Conservation (phyloP, 345 rosid genomes). For the Ceriops decandra region DNA sequence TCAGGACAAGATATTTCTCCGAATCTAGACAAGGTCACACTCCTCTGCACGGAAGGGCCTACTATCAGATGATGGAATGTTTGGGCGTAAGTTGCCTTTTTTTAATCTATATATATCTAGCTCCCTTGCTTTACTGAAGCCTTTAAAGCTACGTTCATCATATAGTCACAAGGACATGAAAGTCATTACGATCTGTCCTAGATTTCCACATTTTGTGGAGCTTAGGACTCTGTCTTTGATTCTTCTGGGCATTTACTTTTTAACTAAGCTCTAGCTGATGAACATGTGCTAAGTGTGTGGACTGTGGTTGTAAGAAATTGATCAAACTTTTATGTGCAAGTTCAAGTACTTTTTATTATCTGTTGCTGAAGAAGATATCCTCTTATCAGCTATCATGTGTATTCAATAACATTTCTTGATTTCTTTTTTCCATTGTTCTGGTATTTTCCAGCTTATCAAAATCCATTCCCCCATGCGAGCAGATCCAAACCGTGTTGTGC, state of each 20-base stretch:
- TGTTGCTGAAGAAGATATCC: neutral
- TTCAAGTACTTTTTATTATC: neutral
- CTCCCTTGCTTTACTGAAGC: neutral
- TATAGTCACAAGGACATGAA: neutral
- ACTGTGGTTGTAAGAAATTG: too few relatives aligned
- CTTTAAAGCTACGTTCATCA: neutral
- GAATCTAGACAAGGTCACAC: slow-evolving; percentile 97
- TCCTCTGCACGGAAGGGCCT: slow-evolving; percentile 95
- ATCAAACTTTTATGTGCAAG: too few relatives aligned
- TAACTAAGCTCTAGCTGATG: too few relatives aligned
- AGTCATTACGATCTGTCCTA: neutral
- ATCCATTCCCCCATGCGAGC: slow-evolving; percentile 95
- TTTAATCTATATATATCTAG: slow-evolving; percentile 6
- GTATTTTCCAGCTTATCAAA: slow-evolving; percentile 63
- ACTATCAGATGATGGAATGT: slow-evolving; percentile 99
- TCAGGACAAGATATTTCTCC: slow-evolving; percentile 96
- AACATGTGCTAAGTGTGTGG: too few relatives aligned
- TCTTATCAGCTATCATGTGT: neutral
- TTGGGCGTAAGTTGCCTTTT: slow-evolving; percentile 63
- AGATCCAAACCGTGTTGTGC: slow-evolving; percentile 63
- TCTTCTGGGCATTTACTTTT: too few relatives aligned
- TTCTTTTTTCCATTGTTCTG: slow-evolving; percentile 2
- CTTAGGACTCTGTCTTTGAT: too few relatives aligned
- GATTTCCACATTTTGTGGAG: too few relatives aligned
- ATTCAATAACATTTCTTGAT: slow-evolving; percentile 3